Base-by-base conservation (phyloP, 2,329 filamentous ascomycete genomes). In the Microthyrium microscopicum region DNA sequence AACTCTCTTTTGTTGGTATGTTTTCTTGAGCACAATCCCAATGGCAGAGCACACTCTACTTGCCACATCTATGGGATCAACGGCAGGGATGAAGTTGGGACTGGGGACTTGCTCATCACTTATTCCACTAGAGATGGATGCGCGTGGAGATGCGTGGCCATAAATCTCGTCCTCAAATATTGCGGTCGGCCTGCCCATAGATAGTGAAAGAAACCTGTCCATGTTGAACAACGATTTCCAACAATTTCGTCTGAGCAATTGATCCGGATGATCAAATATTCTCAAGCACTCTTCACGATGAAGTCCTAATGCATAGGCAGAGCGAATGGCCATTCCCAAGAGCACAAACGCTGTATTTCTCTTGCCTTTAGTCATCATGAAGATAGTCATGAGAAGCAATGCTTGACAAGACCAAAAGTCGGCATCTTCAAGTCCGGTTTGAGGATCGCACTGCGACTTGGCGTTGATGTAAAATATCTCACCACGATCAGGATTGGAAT, bases 391-490 rank as follows among this genome's bases (percentile, higher is more conserved):
- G 22, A 79, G 52, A 1, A 69, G 52, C 27, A 77, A 53, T 2
- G 70, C 70, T 44, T 77, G 72, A 29, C 78, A 62, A 9, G 69
- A 70, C 67, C 71, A 75, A 37, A 77, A 66, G 35, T 73, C 66
- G 16, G 65, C 67, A 43, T 75, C 67, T 44, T 76, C 71, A 30
- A 74, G 64, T 1, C 68, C 58, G 3, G 50, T 54, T 34, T 57
- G 48, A 6, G 58, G 60, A 35, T 63, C 59, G 22, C 54, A 55
- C 12, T 75, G 53, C 26, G 56, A 58, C 41, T 66, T 70, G 4
- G 72, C 73, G 40, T 64, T 70, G 12, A 62, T 54, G 44, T 72
- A 78, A 46, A 77, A 75, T 8, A 68, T 51, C 41, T 77, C 72
- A n/a, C 70, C 68, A 41, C 65, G 58, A 40, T 69, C 64, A 2